Percentiles rank a stretch among this genome's conserved stretches.
These are phyloP conservation scores for Fomitiporia mediterranea DNA, from an alignment of 1,284 basidiomycete species.

Conservation along the genomic window DNA sequence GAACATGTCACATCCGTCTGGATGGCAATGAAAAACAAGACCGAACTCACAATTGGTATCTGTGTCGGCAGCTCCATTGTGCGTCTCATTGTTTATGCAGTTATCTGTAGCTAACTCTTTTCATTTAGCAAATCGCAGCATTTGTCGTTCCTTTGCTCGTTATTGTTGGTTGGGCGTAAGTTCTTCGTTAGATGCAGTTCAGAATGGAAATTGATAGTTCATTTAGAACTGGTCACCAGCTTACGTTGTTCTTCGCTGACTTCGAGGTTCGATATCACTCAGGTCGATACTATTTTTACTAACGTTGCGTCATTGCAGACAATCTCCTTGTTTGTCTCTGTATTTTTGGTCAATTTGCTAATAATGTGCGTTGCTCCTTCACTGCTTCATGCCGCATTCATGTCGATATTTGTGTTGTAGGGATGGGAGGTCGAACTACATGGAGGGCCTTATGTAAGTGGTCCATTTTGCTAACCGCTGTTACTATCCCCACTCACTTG, in stretches of 20 bases:
- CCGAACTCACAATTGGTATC: constrained; percentile 85
- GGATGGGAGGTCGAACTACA: constrained; percentile 82
- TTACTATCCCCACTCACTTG: neutral
- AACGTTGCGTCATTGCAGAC: too few relatives aligned
- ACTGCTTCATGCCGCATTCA: constrained; percentile 3
- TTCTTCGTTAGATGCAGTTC: constrained; percentile 12
- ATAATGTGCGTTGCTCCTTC: constrained; percentile 53
- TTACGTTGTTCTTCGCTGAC: constrained; percentile 81
- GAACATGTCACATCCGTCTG: constrained; percentile 81
- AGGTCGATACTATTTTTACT: too few relatives aligned
- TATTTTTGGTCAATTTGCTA: constrained; percentile 79
- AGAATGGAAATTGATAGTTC: constrained; percentile 18
- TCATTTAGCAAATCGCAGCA: constrained; percentile 75
- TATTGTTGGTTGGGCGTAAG: constrained; percentile 76
- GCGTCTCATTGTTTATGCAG: too few relatives aligned
- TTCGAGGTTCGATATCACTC: constrained; percentile 61
- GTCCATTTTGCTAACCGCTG: neutral
- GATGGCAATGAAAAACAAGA: constrained; percentile 88
- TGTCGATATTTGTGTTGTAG: constrained; percentile 29
- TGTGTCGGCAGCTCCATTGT: constrained; percentile 89
- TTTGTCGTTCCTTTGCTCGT: constrained; percentile 85
- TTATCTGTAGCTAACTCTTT: constrained; percentile 8
- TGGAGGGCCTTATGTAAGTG: constrained; percentile 74
- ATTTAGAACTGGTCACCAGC: constrained; percentile 60
- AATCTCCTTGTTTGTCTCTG: constrained; percentile 78